Base-by-base conservation (phyloP, 371 early-diverging fungal genomes). In the Mucor indicus region DNA sequence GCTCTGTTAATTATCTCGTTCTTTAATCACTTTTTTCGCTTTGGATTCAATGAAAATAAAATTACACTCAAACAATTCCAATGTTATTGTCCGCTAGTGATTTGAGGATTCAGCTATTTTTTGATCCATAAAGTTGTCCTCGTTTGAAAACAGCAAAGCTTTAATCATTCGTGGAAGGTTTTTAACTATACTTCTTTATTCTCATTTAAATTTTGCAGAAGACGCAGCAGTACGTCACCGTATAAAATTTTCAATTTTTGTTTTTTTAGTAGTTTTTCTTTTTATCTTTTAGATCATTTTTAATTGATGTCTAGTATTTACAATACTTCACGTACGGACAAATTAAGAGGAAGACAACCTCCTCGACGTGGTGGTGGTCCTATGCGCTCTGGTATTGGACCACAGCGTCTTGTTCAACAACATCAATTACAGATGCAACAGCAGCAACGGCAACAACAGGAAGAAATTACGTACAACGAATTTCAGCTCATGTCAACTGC, bases 401-500 rank as follows among this genome's bases (percentile, higher is more conserved):
- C 44, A 24, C 51, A 51, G 15, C 46, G 51, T 32, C 7, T 60
- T 36, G 7, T 48, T 9, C 54, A 49, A n/a, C 55, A 50, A 27
- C 38, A 27, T 9, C 31, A 41, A 21, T 45, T 30, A 16, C 56
- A 53, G 16, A 53, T 46, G 6, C 36, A 40, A 38, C 25, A 47
- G 24, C 30, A 35, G 36, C 36, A 47, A 21, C 42, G 40, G 15
- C 50, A 43, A 33, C 45, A 44, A 6, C 19, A 36, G 38, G 43
- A 53, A 22, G 48, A 38, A 12, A 46, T 48, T 20, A 35, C 59
- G 13, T 72, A 46, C 27, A 77, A 75, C 3, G 87, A 87, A 33
- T 86, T 82, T 55, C 75, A 77, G 6, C 70, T 87, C 0, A 68
- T 83, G 41, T 81, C 86, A 12, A 57, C 78, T 30, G 54, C 72